Evolutionary conservation across 495 filamentous ascomycete genomes (phyloP).

Genomic region (Hypomontagnella monticulosa): DNA sequence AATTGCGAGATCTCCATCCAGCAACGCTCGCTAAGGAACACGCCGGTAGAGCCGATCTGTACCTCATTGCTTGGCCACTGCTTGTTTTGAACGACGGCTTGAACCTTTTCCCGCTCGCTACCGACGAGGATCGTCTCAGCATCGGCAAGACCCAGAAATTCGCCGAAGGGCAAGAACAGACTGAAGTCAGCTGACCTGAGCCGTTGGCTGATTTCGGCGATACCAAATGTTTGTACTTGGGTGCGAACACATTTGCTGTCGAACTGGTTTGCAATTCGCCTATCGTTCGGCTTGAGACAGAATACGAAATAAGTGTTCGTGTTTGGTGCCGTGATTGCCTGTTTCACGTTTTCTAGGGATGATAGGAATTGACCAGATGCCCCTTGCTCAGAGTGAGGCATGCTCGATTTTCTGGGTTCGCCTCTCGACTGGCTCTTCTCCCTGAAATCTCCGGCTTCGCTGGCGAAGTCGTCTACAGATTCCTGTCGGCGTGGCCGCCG

Average conservation of each 20-base stretch:
- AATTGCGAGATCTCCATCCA: constrained; percentile 89
- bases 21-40: constrained; percentile 94
- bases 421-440: constrained; percentile 45
- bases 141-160: constrained; percentile 90
- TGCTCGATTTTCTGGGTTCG: constrained; percentile 46
- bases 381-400: constrained; percentile 70
- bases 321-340: constrained; percentile 79
- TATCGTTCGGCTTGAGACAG: constrained; percentile 96
- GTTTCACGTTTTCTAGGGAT: constrained; percentile 86
- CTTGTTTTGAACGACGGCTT: constrained; percentile 86
- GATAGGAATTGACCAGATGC: constrained; percentile 92
- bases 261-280: constrained; percentile 97
- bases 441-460: constrained; percentile 43
- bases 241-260: constrained; percentile 97
- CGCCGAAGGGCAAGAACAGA: constrained; percentile 92
- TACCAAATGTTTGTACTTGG: constrained; percentile 94
- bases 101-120: constrained; percentile 91
- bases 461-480: constrained; percentile 62
- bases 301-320: constrained; percentile 96
- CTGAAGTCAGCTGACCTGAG: constrained; percentile 94
- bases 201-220: constrained; percentile 95
- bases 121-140: constrained; percentile 84
- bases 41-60: constrained; percentile 86
- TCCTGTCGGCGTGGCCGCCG: constrained; percentile 60
- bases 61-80: constrained; percentile 94